Evolutionary conservation across 2,329 filamentous ascomycete genomes (phyloP), one percentile per base, ranked within the genome.

Genomic region (Lecanosticta acicola): DNA sequence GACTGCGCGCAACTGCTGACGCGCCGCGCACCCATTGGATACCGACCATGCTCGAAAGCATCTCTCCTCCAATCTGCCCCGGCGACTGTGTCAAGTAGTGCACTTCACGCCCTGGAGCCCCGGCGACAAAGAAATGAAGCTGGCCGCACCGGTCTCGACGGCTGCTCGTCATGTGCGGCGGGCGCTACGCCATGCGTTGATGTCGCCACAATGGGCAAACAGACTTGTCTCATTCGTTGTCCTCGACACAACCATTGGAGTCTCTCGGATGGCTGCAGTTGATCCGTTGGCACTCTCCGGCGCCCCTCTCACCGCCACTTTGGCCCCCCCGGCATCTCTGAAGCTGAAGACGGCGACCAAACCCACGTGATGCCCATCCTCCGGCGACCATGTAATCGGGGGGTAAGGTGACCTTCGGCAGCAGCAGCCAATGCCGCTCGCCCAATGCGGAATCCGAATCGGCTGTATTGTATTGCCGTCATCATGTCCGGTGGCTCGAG

Each of bases 251-350:
- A 45, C 48, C 20, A 49, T 53, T 58, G 52, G 54, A 51, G 41
- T 50, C 43, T 32, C 21, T 36, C 57, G 55, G 56, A 47, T 55
- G 51, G 46, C 56, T 59, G 59, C 57, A 61, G 56, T 41, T 38
- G 37, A 39, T 50, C 47, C 45, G 57, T 45, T 57, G 57, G 55
- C 57, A 57, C 48, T 45, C 18, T 46, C 52, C 54, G 47, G 57
- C 54, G 53, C 50, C 33, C 46, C 52, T 40, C 46, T 60, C 57
- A 60, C 58, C 58, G 58, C 58, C 57, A 55, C 50, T 57, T 55
- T 48, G 46, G 49, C 57, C 52, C 56, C 57, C 43, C 51, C 36
- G 16, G 20, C 33, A 39, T 39, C 44, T 37, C 33, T 37, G 10
- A 16, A 34, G 32, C 5, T 4, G 4, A 37, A 19, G 11, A 17